phyloP scores from a whole-genome alignment of 345 rosid genomes.

The Rubroshorea leprosula region DNA sequence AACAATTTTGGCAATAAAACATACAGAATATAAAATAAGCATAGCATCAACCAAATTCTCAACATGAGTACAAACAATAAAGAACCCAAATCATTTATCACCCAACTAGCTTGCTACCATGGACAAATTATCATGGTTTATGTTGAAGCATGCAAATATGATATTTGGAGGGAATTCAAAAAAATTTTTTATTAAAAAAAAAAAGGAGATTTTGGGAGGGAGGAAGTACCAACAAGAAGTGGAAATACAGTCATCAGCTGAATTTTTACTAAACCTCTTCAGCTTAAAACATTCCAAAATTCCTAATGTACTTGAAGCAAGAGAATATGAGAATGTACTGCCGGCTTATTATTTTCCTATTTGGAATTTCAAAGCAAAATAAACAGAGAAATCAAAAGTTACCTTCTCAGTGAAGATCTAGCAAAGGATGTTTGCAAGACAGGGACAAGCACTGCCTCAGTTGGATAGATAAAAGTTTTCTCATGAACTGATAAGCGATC shows the following conservation, averaged over 20 bases:
- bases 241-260: not conserved
- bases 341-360: constrained; percentile 5
- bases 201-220: not conserved
- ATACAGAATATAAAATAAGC: not conserved
- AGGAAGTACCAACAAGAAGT: not conserved
- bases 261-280: not conserved
- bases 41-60: not conserved
- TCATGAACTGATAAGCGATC: constrained; percentile 38
- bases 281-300: constrained; percentile 6
- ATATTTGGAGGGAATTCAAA: not conserved
- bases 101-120: not conserved
- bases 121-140: not conserved
- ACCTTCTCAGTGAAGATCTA: constrained; percentile 88
- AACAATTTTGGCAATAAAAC: not conserved
- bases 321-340: constrained; percentile 4
- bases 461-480: constrained; percentile 78
- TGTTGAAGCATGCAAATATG: not conserved
- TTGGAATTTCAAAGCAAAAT: constrained; percentile 12
- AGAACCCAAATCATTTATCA: not conserved
- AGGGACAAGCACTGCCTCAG: constrained; percentile 90
- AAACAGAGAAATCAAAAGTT: constrained; percentile 16
- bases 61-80: not conserved
- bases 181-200: no score
- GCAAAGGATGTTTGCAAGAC: constrained; percentile 77
- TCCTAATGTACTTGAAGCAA: not conserved